A percentile compares a stretch with the other conserved stretches of the same genome.
phyloP scores from a whole-genome alignment of 768 basidiomycete species.

The Calocera viscosa region DNA sequence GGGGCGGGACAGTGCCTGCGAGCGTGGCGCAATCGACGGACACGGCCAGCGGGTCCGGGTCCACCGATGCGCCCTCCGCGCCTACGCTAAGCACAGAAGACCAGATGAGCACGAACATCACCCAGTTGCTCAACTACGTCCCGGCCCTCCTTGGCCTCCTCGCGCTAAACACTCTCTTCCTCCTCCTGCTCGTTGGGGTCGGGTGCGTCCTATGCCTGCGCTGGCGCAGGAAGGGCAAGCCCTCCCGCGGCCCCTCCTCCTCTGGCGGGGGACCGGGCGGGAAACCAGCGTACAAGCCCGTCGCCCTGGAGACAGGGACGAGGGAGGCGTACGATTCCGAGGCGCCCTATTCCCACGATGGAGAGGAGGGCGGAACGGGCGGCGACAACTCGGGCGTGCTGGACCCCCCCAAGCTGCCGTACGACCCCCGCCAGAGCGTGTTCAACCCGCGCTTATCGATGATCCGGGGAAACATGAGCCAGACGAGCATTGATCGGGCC shows the following conservation, averaged over 20 bases:
- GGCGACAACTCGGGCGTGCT: not conserved
- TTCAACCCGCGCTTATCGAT: not conserved
- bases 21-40: slow-evolving; percentile 56
- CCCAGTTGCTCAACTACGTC: slow-evolving; percentile 49
- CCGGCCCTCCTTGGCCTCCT: slow-evolving; percentile 65
- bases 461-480: not conserved
- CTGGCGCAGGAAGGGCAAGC: not conserved
- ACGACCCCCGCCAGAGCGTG: not conserved
- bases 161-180: slow-evolving; percentile 61
- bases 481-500: not conserved
- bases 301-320: not conserved
- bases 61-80: too few species aligned
- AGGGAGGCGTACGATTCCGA: not conserved
- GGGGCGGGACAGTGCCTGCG: slow-evolving; percentile 50
- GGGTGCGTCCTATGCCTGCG: slow-evolving; percentile 46
- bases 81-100: slow-evolving; percentile 27
- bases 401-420: not conserved
- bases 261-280: not conserved
- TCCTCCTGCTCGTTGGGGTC: slow-evolving; percentile 44
- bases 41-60: not conserved
- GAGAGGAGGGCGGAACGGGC: not conserved
- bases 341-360: not conserved
- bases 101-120: slow-evolving; percentile 46
- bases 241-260: not conserved
- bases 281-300: not conserved